Conservation (phyloP, 2,329 filamentous ascomycete species). For the Orbilia blumenaviensis region DNA sequence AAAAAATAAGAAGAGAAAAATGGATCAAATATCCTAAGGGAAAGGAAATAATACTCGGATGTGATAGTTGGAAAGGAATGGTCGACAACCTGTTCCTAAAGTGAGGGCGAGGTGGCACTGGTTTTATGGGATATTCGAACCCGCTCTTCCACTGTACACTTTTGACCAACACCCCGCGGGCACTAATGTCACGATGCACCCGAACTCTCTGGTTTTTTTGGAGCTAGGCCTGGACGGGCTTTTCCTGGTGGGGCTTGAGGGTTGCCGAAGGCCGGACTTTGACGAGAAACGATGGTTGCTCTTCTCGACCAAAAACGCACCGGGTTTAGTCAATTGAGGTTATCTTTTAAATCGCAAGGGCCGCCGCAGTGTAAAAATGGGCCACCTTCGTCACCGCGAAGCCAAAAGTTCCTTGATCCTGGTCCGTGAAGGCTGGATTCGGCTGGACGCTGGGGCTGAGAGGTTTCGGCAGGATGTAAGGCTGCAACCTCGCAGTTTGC, state of each 20-base stretch:
- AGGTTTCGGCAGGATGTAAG: conserved; percentile 29
- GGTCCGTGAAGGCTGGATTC: neutral
- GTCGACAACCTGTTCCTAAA: conserved; percentile 15
- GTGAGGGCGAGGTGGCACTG: conserved; percentile 33
- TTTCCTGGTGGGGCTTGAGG: conserved; percentile 8
- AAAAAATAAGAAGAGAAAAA: conserved; percentile 9
- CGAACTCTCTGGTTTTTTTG: neutral
- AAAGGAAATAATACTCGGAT: neutral
- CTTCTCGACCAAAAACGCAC: conserved; percentile 23
- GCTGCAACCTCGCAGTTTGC: conserved; percentile 26
- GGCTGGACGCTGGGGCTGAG: conserved; percentile 39
- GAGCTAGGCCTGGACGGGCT: conserved; percentile 11
- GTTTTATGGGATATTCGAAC: conserved; percentile 44
- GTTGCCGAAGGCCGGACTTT: conserved; percentile 18
- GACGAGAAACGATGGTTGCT: conserved; percentile 25
- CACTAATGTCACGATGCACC: conserved; percentile 33
- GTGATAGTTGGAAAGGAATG: conserved; percentile 8
- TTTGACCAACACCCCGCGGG: conserved; percentile 45
- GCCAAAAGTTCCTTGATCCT: conserved; percentile 1
- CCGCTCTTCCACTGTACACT: conserved; percentile 21
- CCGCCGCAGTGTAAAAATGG: neutral
- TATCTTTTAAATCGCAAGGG: conserved; percentile 14
- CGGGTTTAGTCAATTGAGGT: conserved; percentile 9
- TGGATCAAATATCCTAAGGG: conserved; percentile 14
- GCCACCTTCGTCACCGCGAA: conserved; percentile 13